Conservation (phyloP, 805 yeast genomes). For the Trichomonascus vanleenenianus region DNA sequence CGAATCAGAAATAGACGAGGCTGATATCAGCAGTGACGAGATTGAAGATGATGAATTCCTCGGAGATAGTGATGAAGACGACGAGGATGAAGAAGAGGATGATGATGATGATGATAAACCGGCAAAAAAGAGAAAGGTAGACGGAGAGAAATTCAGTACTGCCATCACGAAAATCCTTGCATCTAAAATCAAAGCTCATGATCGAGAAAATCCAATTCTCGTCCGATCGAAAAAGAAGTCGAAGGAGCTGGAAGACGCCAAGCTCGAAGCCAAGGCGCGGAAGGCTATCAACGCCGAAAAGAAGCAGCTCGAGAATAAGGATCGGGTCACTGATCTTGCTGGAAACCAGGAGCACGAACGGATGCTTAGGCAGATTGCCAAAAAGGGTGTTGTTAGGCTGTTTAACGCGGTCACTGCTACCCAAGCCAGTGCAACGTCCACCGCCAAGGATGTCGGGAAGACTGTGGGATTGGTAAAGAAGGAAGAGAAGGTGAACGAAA, state of each 20-base stretch:
- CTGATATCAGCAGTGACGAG: slow-evolving; percentile 5
- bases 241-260: slow-evolving; percentile 70
- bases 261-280: slow-evolving; percentile 77
- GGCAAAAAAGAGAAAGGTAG: slow-evolving; percentile 23
- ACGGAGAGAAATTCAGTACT: slow-evolving; percentile 66
- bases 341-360: slow-evolving; percentile 62
- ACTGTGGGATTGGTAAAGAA: slow-evolving; percentile 22
- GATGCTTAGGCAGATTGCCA: slow-evolving; percentile 69
- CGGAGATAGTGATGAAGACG: slow-evolving; percentile 19
- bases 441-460: slow-evolving; percentile 29
- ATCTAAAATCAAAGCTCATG: slow-evolving; percentile 82
- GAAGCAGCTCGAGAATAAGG: slow-evolving; percentile 55
- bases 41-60: slow-evolving; percentile 6
- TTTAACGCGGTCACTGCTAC: slow-evolving; percentile 79
- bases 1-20: slow-evolving; percentile 11
- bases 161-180: slow-evolving; percentile 81
- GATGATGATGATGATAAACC: slow-evolving; percentile 17
- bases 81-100: slow-evolving; percentile 19
- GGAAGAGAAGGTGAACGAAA: slow-evolving; percentile 52
- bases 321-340: slow-evolving; percentile 56
- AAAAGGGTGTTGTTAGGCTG: slow-evolving; percentile 76
- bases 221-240: slow-evolving; percentile 70
- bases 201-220: slow-evolving; percentile 82
- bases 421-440: slow-evolving; percentile 41
- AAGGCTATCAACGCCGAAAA: slow-evolving; percentile 63